Conservation (phyloP, 345 rosid species). For the Geranium brycei region DNA sequence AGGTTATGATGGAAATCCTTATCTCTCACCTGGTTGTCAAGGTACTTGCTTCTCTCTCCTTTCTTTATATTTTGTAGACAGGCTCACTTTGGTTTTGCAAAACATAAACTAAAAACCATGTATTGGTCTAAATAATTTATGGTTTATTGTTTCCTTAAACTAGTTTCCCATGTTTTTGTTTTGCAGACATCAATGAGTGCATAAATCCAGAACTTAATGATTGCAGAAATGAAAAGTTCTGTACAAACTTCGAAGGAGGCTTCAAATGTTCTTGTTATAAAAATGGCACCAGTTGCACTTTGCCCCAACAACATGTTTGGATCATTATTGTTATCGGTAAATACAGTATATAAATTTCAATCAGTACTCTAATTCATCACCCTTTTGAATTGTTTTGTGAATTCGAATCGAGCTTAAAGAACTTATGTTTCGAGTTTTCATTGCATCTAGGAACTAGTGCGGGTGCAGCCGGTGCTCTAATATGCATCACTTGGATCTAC, state of each 20-base stretch:
- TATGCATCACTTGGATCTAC: neutral
- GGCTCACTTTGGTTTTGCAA: too few relatives aligned
- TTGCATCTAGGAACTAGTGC: neutral
- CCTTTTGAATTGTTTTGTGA: too few relatives aligned
- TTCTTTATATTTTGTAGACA: too few relatives aligned
- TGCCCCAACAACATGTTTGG: neutral
- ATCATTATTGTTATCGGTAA: neutral
- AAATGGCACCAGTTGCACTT: neutral
- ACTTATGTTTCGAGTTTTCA: too few relatives aligned
- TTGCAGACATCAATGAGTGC: neutral
- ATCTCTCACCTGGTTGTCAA: neutral
- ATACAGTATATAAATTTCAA: too few relatives aligned
- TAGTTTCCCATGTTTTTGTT: neutral
- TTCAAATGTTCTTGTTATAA: neutral
- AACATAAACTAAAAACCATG: too few relatives aligned
- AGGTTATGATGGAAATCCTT: slow-evolving; percentile 7
- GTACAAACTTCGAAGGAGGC: neutral
- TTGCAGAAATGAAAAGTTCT: neutral
- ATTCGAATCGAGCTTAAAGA: too few relatives aligned
- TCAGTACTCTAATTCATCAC: too few relatives aligned
- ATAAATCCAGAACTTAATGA: neutral
- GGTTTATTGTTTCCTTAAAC: too few relatives aligned
- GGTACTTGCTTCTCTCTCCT: neutral
- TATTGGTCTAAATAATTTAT: too few relatives aligned
- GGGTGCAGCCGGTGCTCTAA: neutral